Percentiles rank a stretch among this genome's conserved stretches.
phyloP scores from a whole-genome alignment of 768 basidiomycete genomes.

The Mycena chlorophos region DNA sequence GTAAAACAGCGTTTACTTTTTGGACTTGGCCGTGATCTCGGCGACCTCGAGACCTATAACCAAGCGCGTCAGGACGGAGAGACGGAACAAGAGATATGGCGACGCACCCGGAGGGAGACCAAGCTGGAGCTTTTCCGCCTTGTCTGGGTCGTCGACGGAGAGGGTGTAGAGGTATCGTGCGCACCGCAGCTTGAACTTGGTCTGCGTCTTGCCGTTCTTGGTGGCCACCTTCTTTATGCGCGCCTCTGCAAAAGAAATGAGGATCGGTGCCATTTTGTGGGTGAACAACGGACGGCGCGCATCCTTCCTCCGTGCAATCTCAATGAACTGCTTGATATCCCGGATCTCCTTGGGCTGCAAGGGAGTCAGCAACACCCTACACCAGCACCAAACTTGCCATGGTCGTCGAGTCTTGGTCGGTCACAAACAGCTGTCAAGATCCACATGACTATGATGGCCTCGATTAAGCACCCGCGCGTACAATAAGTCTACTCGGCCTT shows the following conservation, averaged over 20 bases:
- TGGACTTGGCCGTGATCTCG: slow-evolving; percentile 71
- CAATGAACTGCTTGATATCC: slow-evolving; percentile 98
- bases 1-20: slow-evolving; percentile 56
- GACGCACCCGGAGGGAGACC: slow-evolving; percentile 89
- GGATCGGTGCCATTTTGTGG: neutral
- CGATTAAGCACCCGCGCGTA: neutral
- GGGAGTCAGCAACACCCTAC: neutral
- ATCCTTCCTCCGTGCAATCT: slow-evolving; percentile 96
- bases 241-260: slow-evolving; percentile 60
- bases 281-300: slow-evolving; percentile 76
- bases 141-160: slow-evolving; percentile 91
- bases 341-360: slow-evolving; percentile 92
- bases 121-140: slow-evolving; percentile 97
- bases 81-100: neutral
- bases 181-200: slow-evolving; percentile 99
- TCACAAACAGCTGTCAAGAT: neutral
- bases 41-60: slow-evolving; percentile 64
- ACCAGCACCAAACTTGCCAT: slow-evolving; percentile 6
- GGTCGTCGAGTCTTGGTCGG: slow-evolving; percentile 5
- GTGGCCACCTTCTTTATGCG: slow-evolving; percentile 94
- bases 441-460: neutral
- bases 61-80: neutral
- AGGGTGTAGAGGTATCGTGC: slow-evolving; percentile 98
- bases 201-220: slow-evolving; percentile 73
- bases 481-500: slow-evolving; percentile 22